Evolutionary conservation across 495 filamentous ascomycete species (phyloP).

Genomic region (Venustampulla echinocandica): DNA sequence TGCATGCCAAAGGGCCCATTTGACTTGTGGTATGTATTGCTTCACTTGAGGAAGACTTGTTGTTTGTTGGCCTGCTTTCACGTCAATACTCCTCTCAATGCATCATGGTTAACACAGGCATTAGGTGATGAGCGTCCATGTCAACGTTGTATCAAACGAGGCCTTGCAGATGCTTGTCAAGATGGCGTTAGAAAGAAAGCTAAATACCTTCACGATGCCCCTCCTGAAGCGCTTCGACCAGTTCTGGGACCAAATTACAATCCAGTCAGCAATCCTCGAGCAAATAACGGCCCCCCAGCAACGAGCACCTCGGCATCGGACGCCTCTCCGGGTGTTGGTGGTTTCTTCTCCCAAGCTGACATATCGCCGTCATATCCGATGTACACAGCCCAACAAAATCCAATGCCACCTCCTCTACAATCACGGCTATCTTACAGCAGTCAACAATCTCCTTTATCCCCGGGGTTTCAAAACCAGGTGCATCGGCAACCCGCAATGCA

Average conservation of each 20-base stretch:
- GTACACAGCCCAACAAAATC: constrained; percentile 25
- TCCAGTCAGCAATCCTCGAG: constrained; percentile 21
- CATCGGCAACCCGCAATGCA: constrained; percentile 21
- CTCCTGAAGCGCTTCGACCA: constrained; percentile 56
- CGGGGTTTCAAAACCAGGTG: constrained; percentile 48
- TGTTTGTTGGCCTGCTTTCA: constrained; percentile 13
- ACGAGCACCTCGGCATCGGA: constrained; percentile 10
- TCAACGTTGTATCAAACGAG: constrained; percentile 86
- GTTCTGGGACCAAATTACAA: constrained; percentile 48
- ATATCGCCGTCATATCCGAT: constrained; percentile 19
- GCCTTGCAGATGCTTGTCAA: constrained; percentile 80
- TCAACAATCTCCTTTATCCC: constrained; percentile 63
- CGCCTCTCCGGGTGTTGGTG: constrained; percentile 14
- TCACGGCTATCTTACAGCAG: constrained; percentile 45
- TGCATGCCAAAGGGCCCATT: constrained; percentile 93
- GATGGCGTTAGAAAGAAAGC: constrained; percentile 98
- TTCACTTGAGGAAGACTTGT: constrained; percentile 1
- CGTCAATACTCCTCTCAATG: constrained; percentile 15
- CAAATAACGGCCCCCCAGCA: constrained; percentile 22
- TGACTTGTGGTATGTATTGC: constrained; percentile 83
- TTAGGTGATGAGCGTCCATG: constrained; percentile 76
- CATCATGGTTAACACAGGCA: constrained; percentile 1
- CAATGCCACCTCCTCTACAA: constrained; percentile 33
- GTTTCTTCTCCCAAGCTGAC: constrained; percentile 20
- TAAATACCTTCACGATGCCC: constrained; percentile 96